A percentile compares a stretch with the other conserved stretches of the same genome.
These are phyloP conservation scores for Hypocreales sp. DNA, from an alignment of 2,329 filamentous ascomycete species.

Conservation along the genomic window DNA sequence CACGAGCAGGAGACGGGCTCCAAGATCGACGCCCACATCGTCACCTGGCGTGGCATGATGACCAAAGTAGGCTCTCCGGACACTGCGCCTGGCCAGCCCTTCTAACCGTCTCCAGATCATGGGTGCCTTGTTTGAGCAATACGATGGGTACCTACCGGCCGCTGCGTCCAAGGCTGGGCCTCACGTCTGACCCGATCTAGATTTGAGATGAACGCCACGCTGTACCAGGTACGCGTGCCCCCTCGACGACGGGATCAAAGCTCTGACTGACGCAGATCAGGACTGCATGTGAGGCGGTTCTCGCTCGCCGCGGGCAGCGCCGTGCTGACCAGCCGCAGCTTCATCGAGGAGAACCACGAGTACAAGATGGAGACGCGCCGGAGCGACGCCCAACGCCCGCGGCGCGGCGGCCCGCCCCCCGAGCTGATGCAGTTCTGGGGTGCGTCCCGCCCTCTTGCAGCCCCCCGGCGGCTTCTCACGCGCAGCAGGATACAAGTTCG, in stretches of 20 bases:
- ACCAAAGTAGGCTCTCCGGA: constrained; percentile 53
- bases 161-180: too few species aligned
- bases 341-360: constrained; percentile 79
- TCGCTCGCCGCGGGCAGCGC: too few species aligned
- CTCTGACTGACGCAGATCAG: constrained; percentile 16
- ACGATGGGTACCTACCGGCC: constrained; percentile 59
- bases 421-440: constrained; percentile 91
- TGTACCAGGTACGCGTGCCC: constrained; percentile 52
- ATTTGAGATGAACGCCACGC: constrained; percentile 92
- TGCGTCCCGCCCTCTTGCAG: constrained; percentile 16
- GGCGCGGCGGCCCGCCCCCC: constrained; percentile 33
- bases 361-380: constrained; percentile 50
- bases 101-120: constrained; percentile 48
- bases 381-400: constrained; percentile 28
- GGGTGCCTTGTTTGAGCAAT: constrained; percentile 65
- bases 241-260: constrained; percentile 3
- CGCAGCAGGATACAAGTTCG: constrained; percentile 79
- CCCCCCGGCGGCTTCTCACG: not conserved
- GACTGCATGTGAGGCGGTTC: constrained; percentile 37
- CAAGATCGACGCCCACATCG: constrained; percentile 58
- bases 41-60: constrained; percentile 98
- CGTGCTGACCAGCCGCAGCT: too few species aligned
- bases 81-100: not conserved
- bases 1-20: constrained; percentile 54
- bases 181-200: too few species aligned